Conservation (phyloP, 441 rosid species). For the Mallotus repandus region DNA sequence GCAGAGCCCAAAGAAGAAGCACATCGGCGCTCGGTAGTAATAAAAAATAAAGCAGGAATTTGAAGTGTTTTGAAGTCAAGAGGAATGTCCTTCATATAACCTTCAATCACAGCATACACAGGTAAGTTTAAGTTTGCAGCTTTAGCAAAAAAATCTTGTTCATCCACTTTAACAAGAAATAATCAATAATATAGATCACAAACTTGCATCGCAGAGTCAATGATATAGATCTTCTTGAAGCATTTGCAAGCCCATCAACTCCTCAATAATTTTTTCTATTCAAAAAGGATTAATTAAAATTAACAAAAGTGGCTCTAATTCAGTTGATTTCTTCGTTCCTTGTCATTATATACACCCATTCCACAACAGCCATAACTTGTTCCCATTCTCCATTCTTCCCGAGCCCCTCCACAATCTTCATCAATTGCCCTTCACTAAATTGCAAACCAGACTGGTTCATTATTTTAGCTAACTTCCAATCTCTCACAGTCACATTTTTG, state of each 20-base stretch:
- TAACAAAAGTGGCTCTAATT: too few relatives aligned
- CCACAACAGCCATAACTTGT: slow-evolving; percentile 74
- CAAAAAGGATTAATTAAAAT: not conserved
- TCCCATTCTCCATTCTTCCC: slow-evolving; percentile 62
- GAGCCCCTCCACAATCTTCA: slow-evolving; percentile 67
- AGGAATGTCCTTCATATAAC: slow-evolving; percentile 14
- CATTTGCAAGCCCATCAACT: too few relatives aligned
- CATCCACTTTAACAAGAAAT: slow-evolving; percentile 5
- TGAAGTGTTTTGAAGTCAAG: slow-evolving; percentile 8
- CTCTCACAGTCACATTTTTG: slow-evolving; percentile 58
- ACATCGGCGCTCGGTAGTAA: not conserved
- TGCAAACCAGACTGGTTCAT: slow-evolving; percentile 84
- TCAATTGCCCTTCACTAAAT: slow-evolving; percentile 78
- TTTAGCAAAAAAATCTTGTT: slow-evolving; percentile 10
- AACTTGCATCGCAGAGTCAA: too few relatives aligned
- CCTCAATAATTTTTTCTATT: too few relatives aligned
- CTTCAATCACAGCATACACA: slow-evolving; percentile 4
- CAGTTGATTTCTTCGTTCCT: slow-evolving; percentile 36
- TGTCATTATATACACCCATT: slow-evolving; percentile 67
- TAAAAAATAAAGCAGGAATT: slow-evolving; percentile 14
- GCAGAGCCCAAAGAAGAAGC: not conserved
- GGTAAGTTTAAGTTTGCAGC: slow-evolving; percentile 6
- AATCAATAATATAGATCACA: slow-evolving; percentile 15
- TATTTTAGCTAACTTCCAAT: slow-evolving; percentile 87
- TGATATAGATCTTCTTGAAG: too few relatives aligned